phyloP scores from a whole-genome alignment of 495 filamentous ascomycete species.

The Trichocladium antarcticum region DNA sequence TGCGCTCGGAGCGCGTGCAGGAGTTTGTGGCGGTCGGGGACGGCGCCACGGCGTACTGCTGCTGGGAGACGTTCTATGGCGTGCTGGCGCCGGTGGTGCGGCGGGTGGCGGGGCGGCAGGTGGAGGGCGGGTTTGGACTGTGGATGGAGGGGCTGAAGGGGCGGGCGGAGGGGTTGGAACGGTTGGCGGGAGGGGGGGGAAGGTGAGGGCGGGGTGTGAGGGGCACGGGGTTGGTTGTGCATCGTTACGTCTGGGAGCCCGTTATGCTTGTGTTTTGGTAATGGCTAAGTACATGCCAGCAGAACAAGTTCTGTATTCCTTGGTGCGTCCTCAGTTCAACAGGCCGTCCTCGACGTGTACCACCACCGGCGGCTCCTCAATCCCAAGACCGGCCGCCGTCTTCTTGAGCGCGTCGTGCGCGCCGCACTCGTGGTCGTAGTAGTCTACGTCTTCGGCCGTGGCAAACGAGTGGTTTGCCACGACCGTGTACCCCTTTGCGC shows the following conservation, averaged over 20 bases:
- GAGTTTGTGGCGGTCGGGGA: constrained; percentile 24
- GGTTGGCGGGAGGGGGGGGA: neutral
- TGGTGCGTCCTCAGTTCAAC: neutral
- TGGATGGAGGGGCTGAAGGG: constrained; percentile 28
- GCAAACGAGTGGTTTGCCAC: constrained; percentile 49
- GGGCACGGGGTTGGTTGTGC: too few relatives aligned
- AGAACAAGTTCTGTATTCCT: too few relatives aligned
- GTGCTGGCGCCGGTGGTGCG: constrained; percentile 21
- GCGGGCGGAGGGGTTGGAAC: constrained; percentile 19
- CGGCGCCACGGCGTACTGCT: constrained; percentile 18
- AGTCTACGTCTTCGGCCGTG: constrained; percentile 56
- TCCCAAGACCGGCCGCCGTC: constrained; percentile 23
- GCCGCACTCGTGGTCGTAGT: constrained; percentile 53
- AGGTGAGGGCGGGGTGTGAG: neutral
- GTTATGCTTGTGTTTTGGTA: too few relatives aligned
- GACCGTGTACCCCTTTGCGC: constrained; percentile 54
- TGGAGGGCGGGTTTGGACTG: constrained; percentile 21
- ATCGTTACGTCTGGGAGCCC: too few relatives aligned
- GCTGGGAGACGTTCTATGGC: constrained; percentile 36
- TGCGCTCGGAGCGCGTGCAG: constrained; percentile 30
- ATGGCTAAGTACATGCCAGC: too few relatives aligned
- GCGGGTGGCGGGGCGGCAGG: constrained; percentile 11
- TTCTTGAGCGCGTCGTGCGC: constrained; percentile 53
- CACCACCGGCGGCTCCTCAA: constrained; percentile 38
- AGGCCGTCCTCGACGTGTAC: constrained; percentile 41